A percentile compares a stretch with the other conserved stretches of the same genome.
phyloP scores from a whole-genome alignment of 1,284 basidiomycete species.

The Vanrija humicola region DNA sequence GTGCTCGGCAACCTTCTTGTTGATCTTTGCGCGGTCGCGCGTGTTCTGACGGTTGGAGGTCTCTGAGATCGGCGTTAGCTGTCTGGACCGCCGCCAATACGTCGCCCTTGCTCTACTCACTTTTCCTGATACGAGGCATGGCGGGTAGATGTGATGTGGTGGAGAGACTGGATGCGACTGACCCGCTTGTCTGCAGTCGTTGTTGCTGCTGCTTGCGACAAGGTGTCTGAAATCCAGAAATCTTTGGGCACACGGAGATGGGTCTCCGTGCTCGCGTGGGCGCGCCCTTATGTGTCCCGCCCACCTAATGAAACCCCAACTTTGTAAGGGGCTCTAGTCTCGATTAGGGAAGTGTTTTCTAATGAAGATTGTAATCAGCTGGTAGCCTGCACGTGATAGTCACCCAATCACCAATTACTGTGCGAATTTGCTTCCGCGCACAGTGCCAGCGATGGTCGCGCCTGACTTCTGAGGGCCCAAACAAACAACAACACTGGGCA shows the following conservation, averaged over 20 bases:
- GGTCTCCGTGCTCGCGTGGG: too few species aligned
- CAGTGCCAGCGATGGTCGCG: background rate
- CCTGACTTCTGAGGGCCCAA: conserved; percentile 13
- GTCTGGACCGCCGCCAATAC: background rate
- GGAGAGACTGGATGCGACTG: background rate
- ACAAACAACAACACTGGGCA: conserved; percentile 5
- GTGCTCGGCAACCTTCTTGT: conserved; percentile 73
- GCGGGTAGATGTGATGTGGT: conserved; percentile 3
- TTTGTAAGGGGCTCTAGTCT: too few species aligned
- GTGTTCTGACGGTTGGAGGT: conserved; percentile 75
- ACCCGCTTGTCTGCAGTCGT: too few species aligned
- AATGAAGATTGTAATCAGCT: background rate
- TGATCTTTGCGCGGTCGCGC: conserved; percentile 69
- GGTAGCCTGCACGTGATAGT: too few species aligned
- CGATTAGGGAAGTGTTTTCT: background rate
- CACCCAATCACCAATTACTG: too few species aligned
- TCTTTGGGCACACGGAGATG: conserved; percentile 2
- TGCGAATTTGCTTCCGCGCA: background rate
- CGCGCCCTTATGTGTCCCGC: too few species aligned
- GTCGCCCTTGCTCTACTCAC: conserved; percentile 47
- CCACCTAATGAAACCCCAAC: too few species aligned
- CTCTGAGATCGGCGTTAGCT: conserved; percentile 54
- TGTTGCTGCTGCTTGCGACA: too few species aligned
- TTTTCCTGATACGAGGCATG: conserved; percentile 75
- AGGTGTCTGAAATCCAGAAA: conserved; percentile 2